A percentile compares a stretch with the other conserved stretches of the same genome.
Conservation (phyloP, 371 early-diverging fungal species). For the Batkoa obscura region DNA sequence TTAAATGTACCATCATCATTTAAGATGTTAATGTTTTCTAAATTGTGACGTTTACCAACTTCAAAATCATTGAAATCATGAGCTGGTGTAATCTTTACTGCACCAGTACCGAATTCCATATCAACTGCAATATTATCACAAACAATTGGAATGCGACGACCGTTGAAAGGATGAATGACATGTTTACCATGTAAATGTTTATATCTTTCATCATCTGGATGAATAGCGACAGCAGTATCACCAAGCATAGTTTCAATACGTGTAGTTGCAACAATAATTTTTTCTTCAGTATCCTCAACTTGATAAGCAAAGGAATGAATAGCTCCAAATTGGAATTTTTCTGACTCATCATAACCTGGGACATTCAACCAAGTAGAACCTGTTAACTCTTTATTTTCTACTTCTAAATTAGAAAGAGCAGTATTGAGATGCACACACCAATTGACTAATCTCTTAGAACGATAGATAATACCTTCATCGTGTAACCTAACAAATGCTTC, state of each 20-base stretch:
- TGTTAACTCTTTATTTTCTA: constrained; percentile 75
- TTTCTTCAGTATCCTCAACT: constrained; percentile 66
- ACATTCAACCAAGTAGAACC: constrained; percentile 70
- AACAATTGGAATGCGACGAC: constrained; percentile 79
- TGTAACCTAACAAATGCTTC: constrained; percentile 94
- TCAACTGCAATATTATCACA: constrained; percentile 86
- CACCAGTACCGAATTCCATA: constrained; percentile 96
- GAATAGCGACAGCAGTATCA: constrained; percentile 94
- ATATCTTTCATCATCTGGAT: constrained; percentile 68
- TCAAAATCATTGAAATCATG: constrained; percentile 98
- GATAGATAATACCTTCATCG: constrained; percentile 94
- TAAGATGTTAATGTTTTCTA: constrained; percentile 84
- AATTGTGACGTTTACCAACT: constrained; percentile 88
- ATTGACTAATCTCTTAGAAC: constrained; percentile 94
- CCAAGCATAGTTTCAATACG: constrained; percentile 99
- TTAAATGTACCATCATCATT: constrained; percentile 94
- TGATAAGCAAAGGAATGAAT: constrained; percentile 81
- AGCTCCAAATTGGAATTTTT: constrained; percentile 97
- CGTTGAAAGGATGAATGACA: constrained; percentile 91
- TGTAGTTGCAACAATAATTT: constrained; percentile 93
- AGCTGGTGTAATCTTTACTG: constrained; percentile 99
- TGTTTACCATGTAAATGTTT: constrained; percentile 79
- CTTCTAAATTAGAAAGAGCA: constrained; percentile 95
- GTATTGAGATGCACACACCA: constrained; percentile 98
- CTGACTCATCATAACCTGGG: constrained; percentile 76